Evolutionary conservation across 2,329 filamentous ascomycete genomes (phyloP).

Genomic region (Metarhizium album): DNA sequence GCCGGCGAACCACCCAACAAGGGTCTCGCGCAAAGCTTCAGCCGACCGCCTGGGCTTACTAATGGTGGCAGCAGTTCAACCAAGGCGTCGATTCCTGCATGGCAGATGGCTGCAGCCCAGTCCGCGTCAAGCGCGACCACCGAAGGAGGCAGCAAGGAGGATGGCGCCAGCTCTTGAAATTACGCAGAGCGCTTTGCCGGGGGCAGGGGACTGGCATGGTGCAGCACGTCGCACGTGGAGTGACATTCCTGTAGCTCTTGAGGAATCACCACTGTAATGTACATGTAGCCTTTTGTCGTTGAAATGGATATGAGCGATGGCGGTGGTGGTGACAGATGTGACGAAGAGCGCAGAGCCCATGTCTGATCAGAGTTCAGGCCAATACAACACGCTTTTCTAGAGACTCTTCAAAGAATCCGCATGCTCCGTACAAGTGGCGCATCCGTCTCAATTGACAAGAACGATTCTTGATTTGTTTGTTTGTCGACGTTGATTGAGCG

Average conservation of each 20-base stretch:
- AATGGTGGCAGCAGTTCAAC: slow-evolving; percentile 25
- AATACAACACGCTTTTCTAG: no score
- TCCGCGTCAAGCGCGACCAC: slow-evolving; percentile 17
- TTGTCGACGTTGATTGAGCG: no score
- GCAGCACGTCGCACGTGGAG: not conserved
- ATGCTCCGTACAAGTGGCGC: no score
- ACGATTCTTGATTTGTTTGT: no score
- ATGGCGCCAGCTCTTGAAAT: slow-evolving; percentile 2
- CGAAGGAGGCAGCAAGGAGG: slow-evolving; percentile 7
- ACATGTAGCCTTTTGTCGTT: not conserved
- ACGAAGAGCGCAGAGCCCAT: no score
- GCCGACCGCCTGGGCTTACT: slow-evolving; percentile 23
- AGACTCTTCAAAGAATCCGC: no score
- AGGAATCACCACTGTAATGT: not conserved
- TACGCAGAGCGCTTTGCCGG: not conserved
- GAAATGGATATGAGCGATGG: not conserved
- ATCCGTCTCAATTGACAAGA: no score
- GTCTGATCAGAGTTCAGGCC: no score
- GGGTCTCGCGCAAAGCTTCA: slow-evolving; percentile 19
- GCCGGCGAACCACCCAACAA: slow-evolving; percentile 15
- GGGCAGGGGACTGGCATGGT: not conserved
- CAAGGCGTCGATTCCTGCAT: slow-evolving; percentile 65
- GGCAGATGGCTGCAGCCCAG: slow-evolving; percentile 64
- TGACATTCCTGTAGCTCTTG: not conserved
- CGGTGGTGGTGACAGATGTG: no score